Conservation (phyloP, 2,329 filamentous ascomycete genomes). For the Colletotrichum karsti region DNA sequence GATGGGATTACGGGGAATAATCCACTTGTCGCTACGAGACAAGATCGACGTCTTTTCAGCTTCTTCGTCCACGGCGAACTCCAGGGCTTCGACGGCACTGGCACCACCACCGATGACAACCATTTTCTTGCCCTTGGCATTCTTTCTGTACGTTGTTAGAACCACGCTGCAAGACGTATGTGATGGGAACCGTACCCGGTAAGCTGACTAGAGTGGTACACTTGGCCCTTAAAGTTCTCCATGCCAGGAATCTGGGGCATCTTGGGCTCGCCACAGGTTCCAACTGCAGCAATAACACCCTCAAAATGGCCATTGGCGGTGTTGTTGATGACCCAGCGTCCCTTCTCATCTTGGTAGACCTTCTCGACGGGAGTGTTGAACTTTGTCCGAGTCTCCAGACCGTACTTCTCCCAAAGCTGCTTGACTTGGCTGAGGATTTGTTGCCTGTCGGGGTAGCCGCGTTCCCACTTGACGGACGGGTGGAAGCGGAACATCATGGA, state of each 20-base stretch:
- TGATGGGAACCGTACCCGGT: constrained; percentile 57
- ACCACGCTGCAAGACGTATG: no score
- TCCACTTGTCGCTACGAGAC: constrained; percentile 85
- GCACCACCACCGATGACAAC: constrained; percentile 82
- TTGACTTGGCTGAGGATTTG: constrained; percentile 79
- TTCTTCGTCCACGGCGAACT: constrained; percentile 75
- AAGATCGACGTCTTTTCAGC: constrained; percentile 77
- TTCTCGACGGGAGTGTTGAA: constrained; percentile 77
- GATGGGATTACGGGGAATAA: constrained; percentile 82
- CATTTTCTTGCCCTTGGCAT: constrained; percentile 78
- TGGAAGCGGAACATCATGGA: constrained; percentile 90
- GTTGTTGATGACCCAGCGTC: constrained; percentile 82
- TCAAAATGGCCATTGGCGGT: constrained; percentile 77
- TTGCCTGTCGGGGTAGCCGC: constrained; percentile 79
- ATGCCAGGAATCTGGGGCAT: constrained; percentile 76
- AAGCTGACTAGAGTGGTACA: constrained; percentile 80
- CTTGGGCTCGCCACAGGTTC: constrained; percentile 82
- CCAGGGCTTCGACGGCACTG: constrained; percentile 82
- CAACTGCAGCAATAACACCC: constrained; percentile 80
- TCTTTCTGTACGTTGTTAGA: constrained; percentile 57
- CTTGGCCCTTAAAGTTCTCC: constrained; percentile 74
- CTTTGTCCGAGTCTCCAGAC: constrained; percentile 73
- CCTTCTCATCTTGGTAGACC: constrained; percentile 73
- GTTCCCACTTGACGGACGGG: constrained; percentile 77
- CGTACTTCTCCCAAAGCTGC: constrained; percentile 79